Percentiles rank a stretch among this genome's conserved stretches.
Evolutionary conservation across 1,284 basidiomycete genomes (phyloP).

Genomic region (Amylostereum areolatum): DNA sequence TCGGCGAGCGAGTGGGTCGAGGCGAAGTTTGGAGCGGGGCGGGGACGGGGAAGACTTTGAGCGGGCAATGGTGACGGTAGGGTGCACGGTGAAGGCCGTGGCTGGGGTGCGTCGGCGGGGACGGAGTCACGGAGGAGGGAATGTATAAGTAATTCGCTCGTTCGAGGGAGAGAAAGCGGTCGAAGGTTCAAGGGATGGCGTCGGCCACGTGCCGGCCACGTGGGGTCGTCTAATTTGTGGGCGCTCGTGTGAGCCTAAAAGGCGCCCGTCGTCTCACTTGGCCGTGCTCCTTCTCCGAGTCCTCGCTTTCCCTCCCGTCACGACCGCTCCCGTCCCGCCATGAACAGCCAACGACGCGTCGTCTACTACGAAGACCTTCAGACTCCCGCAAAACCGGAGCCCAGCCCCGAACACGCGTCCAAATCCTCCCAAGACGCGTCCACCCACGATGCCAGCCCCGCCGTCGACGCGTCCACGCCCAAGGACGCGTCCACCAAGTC

Average conservation of each 20-base stretch:
- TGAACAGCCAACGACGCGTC: constrained; percentile 29
- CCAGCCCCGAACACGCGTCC: constrained; percentile 9
- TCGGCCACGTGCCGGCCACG: no score
- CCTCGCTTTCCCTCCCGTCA: background rate
- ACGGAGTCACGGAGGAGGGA: no score
- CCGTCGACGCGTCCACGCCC: constrained; percentile 9
- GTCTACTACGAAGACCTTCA: constrained; percentile 60
- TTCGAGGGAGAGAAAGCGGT: no score
- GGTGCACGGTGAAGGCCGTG: no score
- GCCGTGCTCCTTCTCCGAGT: no score
- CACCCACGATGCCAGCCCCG: no score
- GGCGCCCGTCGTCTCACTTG: no score
- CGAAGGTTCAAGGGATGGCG: no score
- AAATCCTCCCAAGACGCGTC: constrained; percentile 9
- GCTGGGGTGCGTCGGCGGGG: no score
- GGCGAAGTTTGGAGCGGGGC: constrained; percentile 29
- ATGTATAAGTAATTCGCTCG: no score
- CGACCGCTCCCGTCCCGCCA: constrained; percentile 13
- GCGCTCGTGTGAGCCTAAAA: no score
- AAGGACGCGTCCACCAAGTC: constrained; percentile 9
- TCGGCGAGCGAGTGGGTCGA: constrained; percentile 14
- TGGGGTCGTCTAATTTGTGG: no score
- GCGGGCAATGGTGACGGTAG: constrained; percentile 74
- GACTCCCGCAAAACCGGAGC: constrained; percentile 9
- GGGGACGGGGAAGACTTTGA: constrained; percentile 74